These are phyloP conservation scores for Candida suzukii DNA, from an alignment of 805 yeast genomes.

Conservation along the genomic window DNA sequence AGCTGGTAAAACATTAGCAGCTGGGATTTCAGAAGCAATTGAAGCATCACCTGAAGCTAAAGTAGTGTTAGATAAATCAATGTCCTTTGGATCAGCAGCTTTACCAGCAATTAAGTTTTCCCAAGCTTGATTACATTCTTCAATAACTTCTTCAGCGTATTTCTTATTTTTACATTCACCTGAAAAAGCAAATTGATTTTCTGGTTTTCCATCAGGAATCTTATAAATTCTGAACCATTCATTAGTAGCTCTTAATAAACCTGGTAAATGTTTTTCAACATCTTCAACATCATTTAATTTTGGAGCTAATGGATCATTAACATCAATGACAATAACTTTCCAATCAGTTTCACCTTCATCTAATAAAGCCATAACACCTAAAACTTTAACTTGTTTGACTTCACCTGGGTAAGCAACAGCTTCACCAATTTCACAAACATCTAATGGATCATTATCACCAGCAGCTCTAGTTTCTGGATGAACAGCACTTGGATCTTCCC, in stretches of 20 bases:
- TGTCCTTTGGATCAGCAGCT: conserved; percentile 52
- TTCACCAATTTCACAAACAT: conserved; percentile 78
- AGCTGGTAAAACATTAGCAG: conserved; percentile 65
- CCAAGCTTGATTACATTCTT: conserved; percentile 86
- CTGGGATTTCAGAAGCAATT: conserved; percentile 51
- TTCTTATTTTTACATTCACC: conserved; percentile 85
- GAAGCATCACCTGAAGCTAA: conserved; percentile 48
- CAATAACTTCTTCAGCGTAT: conserved; percentile 78
- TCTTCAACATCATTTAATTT: conserved; percentile 88
- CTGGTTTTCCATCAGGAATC: conserved; percentile 96
- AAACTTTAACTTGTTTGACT: conserved; percentile 81
- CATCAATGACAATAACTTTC: conserved; percentile 86
- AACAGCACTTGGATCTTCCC: conserved; percentile 66
- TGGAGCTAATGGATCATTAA: conserved; percentile 82
- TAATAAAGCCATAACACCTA: conserved; percentile 90
- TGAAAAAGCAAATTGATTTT: conserved; percentile 92
- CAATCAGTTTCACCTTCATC: conserved; percentile 91
- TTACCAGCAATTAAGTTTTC: conserved; percentile 62
- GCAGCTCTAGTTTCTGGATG: conserved; percentile 62
- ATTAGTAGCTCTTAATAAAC: conserved; percentile 85
- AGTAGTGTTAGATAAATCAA: conserved; percentile 72
- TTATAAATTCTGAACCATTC: conserved; percentile 99
- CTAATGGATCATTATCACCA: conserved; percentile 85
- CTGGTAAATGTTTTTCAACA: conserved; percentile 85
- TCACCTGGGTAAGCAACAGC: conserved; percentile 59